These are phyloP conservation scores for Brasenia schreberi DNA, from an alignment of 164 flowering plant genomes.

Conservation along the genomic window DNA sequence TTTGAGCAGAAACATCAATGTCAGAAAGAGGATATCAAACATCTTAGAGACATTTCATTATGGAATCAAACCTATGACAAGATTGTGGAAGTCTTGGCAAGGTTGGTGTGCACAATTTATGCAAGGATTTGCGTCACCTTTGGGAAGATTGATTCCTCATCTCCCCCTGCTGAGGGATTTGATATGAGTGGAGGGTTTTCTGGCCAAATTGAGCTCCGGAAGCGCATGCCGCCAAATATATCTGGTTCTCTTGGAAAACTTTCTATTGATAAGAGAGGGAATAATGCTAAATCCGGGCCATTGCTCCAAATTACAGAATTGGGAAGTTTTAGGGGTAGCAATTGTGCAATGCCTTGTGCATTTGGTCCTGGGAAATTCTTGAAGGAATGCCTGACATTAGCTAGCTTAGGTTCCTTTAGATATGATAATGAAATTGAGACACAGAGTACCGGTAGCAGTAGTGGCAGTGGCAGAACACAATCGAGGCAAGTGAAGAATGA, in stretches of 20 bases:
- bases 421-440: slow-evolving; percentile 32
- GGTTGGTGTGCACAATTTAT: slow-evolving; percentile 75
- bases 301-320: slow-evolving; percentile 22
- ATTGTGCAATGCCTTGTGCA: slow-evolving; percentile 58
- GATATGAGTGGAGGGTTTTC: neutral
- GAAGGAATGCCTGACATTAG: slow-evolving; percentile 72
- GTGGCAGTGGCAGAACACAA: neutral
- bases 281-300: slow-evolving; percentile 15
- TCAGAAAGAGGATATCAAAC: slow-evolving; percentile 82
- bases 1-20: slow-evolving; percentile 78
- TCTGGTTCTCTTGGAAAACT: slow-evolving; percentile 17
- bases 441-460: slow-evolving; percentile 18
- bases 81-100: slow-evolving; percentile 69
- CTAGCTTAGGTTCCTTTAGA: slow-evolving; percentile 47
- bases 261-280: slow-evolving; percentile 16
- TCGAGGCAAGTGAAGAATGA: neutral
- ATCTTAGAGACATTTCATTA: slow-evolving; percentile 58
- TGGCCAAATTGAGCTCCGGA: neutral
- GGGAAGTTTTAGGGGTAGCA: slow-evolving; percentile 27
- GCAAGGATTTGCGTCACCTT: slow-evolving; percentile 54
- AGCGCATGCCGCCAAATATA: neutral
- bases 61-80: slow-evolving; percentile 91
- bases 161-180: neutral
- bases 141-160: slow-evolving; percentile 13
- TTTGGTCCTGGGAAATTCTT: slow-evolving; percentile 64